Evolutionary conservation across 2,329 filamentous ascomycete species (phyloP).

Genomic region (Scortechinia acanthostroma): DNA sequence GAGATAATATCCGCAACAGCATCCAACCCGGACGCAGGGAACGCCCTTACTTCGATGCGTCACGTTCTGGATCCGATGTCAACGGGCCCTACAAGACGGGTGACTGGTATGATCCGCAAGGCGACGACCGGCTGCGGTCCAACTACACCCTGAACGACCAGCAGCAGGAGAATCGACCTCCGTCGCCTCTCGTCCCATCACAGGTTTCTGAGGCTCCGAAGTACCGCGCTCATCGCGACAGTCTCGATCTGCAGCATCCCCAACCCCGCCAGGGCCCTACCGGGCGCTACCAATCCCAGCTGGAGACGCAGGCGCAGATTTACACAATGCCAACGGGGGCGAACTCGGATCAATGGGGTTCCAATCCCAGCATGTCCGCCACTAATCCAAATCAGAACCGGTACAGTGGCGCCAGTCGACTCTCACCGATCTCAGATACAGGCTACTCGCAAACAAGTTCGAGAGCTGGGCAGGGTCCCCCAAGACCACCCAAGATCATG

Average conservation of each 20-base stretch:
- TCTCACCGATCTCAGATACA: slow-evolving; percentile 34
- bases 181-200: slow-evolving; percentile 56
- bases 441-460: slow-evolving; percentile 32
- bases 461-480: slow-evolving; percentile 23
- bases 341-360: slow-evolving; percentile 34
- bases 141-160: slow-evolving; percentile 27
- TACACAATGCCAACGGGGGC: slow-evolving; percentile 24
- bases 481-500: slow-evolving; percentile 41
- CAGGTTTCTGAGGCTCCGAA: slow-evolving; percentile 48
- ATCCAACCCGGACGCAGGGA: slow-evolving; percentile 23
- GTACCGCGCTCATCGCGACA: slow-evolving; percentile 58
- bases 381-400: slow-evolving; percentile 13
- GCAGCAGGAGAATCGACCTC: slow-evolving; percentile 34
- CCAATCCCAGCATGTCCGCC: slow-evolving; percentile 26
- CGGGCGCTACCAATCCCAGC: slow-evolving; percentile 49
- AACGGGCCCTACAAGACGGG: slow-evolving; percentile 31
- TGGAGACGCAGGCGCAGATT: slow-evolving; percentile 51
- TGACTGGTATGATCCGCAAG: slow-evolving; percentile 31
- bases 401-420: slow-evolving; percentile 23
- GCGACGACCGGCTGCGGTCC: slow-evolving; percentile 32
- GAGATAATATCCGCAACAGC: slow-evolving; percentile 35
- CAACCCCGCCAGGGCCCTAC: slow-evolving; percentile 57
- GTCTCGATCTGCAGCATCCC: slow-evolving; percentile 55
- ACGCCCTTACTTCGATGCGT: slow-evolving; percentile 40
- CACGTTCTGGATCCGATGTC: slow-evolving; percentile 46